Evolutionary conservation across 768 basidiomycete species (phyloP).

Genomic region (Daedaleopsis nitida): DNA sequence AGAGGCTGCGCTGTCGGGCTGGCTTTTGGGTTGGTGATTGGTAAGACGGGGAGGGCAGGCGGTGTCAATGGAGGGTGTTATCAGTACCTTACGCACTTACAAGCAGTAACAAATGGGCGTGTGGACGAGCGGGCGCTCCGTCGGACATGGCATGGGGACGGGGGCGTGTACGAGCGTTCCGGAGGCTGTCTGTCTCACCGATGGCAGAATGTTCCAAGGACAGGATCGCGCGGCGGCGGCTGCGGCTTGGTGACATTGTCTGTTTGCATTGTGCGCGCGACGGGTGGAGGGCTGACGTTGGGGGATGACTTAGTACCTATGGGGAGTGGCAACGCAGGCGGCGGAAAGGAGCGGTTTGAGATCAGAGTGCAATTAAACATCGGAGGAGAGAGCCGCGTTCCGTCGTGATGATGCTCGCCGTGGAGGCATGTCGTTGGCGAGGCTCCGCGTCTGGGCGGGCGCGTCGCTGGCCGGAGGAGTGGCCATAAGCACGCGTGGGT

Average conservation of each 20-base stretch:
- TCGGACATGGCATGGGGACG: neutral
- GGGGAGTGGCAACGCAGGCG: neutral
- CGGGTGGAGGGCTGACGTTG: too few species aligned
- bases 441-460: neutral
- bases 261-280: too few species aligned
- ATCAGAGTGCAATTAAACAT: neutral
- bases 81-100: too few species aligned
- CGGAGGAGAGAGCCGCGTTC: neutral
- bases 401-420: neutral
- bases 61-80: neutral
- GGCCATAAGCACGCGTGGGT: neutral
- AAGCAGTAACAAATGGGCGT: too few species aligned
- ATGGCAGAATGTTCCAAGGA: too few species aligned
- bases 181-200: too few species aligned
- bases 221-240: too few species aligned
- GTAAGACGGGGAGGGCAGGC: neutral
- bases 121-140: neutral
- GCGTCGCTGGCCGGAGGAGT: too few species aligned
- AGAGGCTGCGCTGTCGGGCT: neutral
- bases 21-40: neutral
- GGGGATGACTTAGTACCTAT: too few species aligned
- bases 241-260: too few species aligned
- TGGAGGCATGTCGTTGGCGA: neutral
- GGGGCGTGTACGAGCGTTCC: too few species aligned
- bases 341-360: neutral